Evolutionary conservation across 345 rosid species (phyloP), one percentile per base, ranked within the genome.

Genomic region (Clarkia xantiana): DNA sequence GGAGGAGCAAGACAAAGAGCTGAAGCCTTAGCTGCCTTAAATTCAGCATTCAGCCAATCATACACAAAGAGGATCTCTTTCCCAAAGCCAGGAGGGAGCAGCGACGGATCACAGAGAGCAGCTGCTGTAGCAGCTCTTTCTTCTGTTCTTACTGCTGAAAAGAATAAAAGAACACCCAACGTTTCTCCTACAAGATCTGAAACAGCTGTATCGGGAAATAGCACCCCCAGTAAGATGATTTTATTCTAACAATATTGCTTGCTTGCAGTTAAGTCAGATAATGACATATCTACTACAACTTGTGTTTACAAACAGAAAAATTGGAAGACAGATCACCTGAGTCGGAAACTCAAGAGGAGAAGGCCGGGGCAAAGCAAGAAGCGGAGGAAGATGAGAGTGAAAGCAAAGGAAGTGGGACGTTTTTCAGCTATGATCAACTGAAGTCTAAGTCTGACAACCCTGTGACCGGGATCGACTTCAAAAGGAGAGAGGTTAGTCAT

Each of bases 91-190:
- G 53, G 70, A 51, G 56, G 68, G 49, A 7, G 50, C 11, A 62
- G 75, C 51, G 77, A 68, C 58, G 89, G 80, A 45, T 79, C 96
- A 39, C 98, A 91, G 69, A 82, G 90, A 73, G 87, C 94, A 44
- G 96, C 98, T 53, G 98, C 98, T 47, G 71, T 86, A 36, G 98
- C 98, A 42, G 98, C 96, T 60, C 90, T 91, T 61, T 91, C 96
- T 11, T 67, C 72, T 42, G 96, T 80, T 66, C 96, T 91, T 58
- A 71, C 79, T 40, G 94, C 90, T 42, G 98, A 91, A 63, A 73
- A 73, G 72, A 85, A 73, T 64, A 76, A 77, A 66, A 62, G 57
- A 67, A 69, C 89, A 9, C 78, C 86, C 3, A 91, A 75, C 58
- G 54, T 49, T 53, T 80, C 95, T 58, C 94, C 99, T 42, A 57